Conservation (phyloP, 768 basidiomycete genomes). For the Naganishia onofrii region DNA sequence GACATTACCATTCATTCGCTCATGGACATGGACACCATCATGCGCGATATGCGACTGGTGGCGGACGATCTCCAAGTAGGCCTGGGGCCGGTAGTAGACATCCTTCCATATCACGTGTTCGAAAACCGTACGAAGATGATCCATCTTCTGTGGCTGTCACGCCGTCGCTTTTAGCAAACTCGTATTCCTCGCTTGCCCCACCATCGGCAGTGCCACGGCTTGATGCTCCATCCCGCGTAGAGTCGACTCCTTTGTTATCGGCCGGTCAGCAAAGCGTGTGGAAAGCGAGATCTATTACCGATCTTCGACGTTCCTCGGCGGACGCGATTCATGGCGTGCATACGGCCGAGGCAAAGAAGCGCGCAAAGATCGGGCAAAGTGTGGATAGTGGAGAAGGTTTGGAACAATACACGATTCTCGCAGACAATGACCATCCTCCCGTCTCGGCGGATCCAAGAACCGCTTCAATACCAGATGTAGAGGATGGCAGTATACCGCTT, state of each 20-base stretch:
- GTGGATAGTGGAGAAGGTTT: no score
- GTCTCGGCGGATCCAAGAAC: slow-evolving; percentile 17
- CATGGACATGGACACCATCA: slow-evolving; percentile 20
- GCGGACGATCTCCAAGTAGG: slow-evolving; percentile 35
- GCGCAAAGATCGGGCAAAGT: no score
- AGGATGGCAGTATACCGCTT: slow-evolving; percentile 16
- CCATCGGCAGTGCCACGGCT: neutral
- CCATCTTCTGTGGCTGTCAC: neutral
- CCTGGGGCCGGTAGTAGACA: slow-evolving; percentile 3
- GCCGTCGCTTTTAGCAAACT: neutral
- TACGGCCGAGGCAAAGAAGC: neutral
- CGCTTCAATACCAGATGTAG: slow-evolving; percentile 51
- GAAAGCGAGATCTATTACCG: neutral
- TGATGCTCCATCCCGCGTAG: neutral
- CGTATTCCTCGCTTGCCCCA: neutral
- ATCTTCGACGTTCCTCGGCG: neutral
- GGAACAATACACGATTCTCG: no score
- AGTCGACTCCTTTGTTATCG: neutral
- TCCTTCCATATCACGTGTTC: slow-evolving; percentile 22
- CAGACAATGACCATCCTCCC: slow-evolving; percentile 4
- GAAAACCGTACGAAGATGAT: neutral
- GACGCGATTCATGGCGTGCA: neutral
- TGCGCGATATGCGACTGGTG: slow-evolving; percentile 53
- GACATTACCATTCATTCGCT: slow-evolving; percentile 27
- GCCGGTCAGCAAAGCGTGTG: neutral